Percentiles rank a stretch among this genome's conserved stretches.
Evolutionary conservation across 305 asterid species (phyloP).

Genomic region (Coffea humblotiana): DNA sequence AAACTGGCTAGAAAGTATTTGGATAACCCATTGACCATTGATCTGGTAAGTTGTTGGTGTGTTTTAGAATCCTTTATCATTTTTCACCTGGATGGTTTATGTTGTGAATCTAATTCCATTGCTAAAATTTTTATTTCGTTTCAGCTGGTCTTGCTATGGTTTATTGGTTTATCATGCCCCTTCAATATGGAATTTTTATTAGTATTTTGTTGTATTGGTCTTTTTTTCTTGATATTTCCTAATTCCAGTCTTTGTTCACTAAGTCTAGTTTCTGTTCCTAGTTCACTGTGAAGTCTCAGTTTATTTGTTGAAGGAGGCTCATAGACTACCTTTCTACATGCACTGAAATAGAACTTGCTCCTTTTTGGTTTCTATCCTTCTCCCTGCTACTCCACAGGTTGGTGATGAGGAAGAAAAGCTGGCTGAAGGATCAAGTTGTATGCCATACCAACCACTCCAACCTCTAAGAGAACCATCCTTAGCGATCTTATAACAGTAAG

Average conservation of each 20-base stretch:
- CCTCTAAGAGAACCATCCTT: slow-evolving; percentile 81
- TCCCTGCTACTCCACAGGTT: slow-evolving; percentile 49
- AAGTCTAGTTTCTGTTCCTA: neutral
- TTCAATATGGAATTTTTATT: neutral
- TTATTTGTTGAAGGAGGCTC: neutral
- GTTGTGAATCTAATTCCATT: neutral
- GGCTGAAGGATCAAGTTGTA: slow-evolving; percentile 92
- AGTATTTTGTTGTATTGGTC: neutral
- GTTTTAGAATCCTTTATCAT: neutral
- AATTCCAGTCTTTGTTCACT: neutral
- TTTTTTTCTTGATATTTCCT: neutral
- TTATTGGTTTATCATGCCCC: neutral
- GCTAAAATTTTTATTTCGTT: no score
- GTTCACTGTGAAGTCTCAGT: neutral
- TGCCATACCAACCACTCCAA: slow-evolving; percentile 65
- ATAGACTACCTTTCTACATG: neutral
- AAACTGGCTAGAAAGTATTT: slow-evolving; percentile 73
- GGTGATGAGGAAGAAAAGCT: slow-evolving; percentile 88
- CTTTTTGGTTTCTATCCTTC: slow-evolving; percentile 10
- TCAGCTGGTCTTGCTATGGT: neutral
- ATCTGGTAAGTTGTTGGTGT: slow-evolving; percentile 55
- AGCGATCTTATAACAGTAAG: slow-evolving; percentile 87
- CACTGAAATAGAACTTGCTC: neutral
- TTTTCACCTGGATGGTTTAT: neutral
- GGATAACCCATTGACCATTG: slow-evolving; percentile 85